phyloP scores from a whole-genome alignment of 352 stramenopile genomes.

The Elongisporangium prolatum region DNA sequence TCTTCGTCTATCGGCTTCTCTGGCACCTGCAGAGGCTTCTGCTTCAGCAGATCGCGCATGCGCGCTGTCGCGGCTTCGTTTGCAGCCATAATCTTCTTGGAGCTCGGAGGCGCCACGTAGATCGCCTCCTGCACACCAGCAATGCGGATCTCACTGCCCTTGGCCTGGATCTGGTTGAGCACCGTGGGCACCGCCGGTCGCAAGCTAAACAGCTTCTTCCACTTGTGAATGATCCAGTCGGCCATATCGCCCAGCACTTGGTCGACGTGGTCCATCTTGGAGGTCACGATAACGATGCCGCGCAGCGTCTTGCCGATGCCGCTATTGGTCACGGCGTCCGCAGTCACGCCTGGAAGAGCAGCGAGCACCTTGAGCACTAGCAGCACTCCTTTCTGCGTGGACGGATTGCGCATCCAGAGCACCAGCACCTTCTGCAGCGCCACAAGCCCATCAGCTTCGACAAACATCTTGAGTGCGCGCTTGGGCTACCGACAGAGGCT shows the following conservation, averaged over 20 bases:
- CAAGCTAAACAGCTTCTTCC: conserved; percentile 41
- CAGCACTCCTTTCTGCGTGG: conserved; percentile 35
- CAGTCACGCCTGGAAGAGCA: conserved; percentile 48
- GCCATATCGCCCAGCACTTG: conserved; percentile 44
- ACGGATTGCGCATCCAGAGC: conserved; percentile 44
- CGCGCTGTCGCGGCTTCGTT: conserved; percentile 1
- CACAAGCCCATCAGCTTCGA: conserved; percentile 48
- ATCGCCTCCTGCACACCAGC: conserved; percentile 22
- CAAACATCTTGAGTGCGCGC: conserved; percentile 49
- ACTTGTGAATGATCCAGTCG: conserved; percentile 57
- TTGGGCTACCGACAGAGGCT: conserved; percentile 24
- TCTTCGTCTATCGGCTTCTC: conserved; percentile 18
- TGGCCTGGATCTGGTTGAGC: conserved; percentile 34
- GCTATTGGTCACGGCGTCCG: conserved; percentile 40
- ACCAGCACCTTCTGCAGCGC: conserved; percentile 46
- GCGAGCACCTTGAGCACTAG: conserved; percentile 61
- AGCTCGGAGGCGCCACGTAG: conserved; percentile 16
- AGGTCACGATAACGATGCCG: conserved; percentile 34
- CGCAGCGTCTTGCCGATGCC: conserved; percentile 54
- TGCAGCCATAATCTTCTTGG: conserved; percentile 9
- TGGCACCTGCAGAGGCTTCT: conserved; percentile 1
- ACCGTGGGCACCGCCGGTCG: conserved; percentile 31
- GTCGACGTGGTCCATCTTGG: conserved; percentile 32
- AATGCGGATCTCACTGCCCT: conserved; percentile 32
- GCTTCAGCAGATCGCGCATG: neutral